A percentile compares a stretch with the other conserved stretches of the same genome.
These are phyloP conservation scores for Chaetoceros tenuissimus DNA, from an alignment of 108 stramenopile species.

Conservation along the genomic window DNA sequence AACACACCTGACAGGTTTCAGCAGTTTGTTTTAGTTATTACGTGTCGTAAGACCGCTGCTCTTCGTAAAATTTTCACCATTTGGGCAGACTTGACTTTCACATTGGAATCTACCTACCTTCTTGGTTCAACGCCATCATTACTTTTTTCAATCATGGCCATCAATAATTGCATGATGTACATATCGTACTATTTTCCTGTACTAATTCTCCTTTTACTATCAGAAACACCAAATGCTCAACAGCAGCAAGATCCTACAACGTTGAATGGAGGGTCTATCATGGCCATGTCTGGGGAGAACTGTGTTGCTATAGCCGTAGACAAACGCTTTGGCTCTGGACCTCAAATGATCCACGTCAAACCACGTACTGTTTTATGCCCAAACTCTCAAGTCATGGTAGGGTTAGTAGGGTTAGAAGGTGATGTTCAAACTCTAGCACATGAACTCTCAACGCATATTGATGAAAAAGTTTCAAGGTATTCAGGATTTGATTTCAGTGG, in stretches of 20 bases:
- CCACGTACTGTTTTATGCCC: slow-evolving; percentile 4
- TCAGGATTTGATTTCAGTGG: slow-evolving; percentile 21
- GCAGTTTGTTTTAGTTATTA: too few relatives aligned
- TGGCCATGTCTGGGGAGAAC: slow-evolving; percentile 80
- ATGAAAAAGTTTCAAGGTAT: slow-evolving; percentile 30
- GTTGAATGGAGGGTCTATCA: slow-evolving; percentile 66
- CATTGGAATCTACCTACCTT: too few relatives aligned
- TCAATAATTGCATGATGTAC: too few relatives aligned
- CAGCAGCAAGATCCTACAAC: slow-evolving; percentile 52
- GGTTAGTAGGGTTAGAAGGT: slow-evolving; percentile 70
- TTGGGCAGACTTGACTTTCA: too few relatives aligned
- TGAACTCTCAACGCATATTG: slow-evolving; percentile 35
- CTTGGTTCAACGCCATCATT: too few relatives aligned
- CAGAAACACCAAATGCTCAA: too few relatives aligned
- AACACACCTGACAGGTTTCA: too few relatives aligned
- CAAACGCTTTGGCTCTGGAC: slow-evolving; percentile 73
- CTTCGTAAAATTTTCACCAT: too few relatives aligned
- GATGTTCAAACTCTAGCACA: slow-evolving; percentile 68
- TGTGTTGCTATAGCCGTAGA: slow-evolving; percentile 78
- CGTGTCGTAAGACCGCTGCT: too few relatives aligned
- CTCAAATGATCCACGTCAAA: slow-evolving; percentile 13
- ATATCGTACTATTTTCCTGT: too few relatives aligned
- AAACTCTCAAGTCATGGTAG: slow-evolving; percentile 43
- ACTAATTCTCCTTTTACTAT: too few relatives aligned
- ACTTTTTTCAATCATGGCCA: too few relatives aligned